Conservation (phyloP, 2,329 filamentous ascomycete genomes). For the Xylaria sp. region DNA sequence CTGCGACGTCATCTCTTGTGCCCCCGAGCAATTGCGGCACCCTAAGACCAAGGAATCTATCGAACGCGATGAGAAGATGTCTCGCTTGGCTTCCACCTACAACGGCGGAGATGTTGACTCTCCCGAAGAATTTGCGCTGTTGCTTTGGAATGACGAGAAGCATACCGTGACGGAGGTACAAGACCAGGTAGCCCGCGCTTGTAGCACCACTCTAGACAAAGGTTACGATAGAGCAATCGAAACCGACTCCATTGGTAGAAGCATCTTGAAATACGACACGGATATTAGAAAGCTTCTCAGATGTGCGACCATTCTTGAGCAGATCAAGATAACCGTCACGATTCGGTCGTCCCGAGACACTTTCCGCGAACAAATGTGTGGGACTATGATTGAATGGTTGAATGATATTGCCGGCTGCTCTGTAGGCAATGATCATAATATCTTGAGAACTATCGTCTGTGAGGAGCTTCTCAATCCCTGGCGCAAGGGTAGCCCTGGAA, state of each 20-base stretch:
- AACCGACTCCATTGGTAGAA: constrained; percentile 88
- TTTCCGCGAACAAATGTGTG: constrained; percentile 98
- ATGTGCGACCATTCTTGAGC: constrained; percentile 88
- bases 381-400: constrained; percentile 97
- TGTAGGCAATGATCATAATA: constrained; percentile 80
- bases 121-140: constrained; percentile 80
- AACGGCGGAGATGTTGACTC: constrained; percentile 75
- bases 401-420: constrained; percentile 90
- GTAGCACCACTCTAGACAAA: constrained; percentile 75
- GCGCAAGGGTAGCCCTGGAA: constrained; percentile 85
- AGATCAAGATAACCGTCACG: constrained; percentile 95
- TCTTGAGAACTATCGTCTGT: constrained; percentile 85
- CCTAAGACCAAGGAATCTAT: constrained; percentile 87
- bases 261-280: constrained; percentile 79
- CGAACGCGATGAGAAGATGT: constrained; percentile 80
- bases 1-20: constrained; percentile 97
- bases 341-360: constrained; percentile 94
- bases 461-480: constrained; percentile 91
- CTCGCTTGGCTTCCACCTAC: constrained; percentile 79
- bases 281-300: constrained; percentile 78
- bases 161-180: constrained; percentile 93
- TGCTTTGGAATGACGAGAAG: constrained; percentile 99
- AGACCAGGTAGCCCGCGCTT: constrained; percentile 90
- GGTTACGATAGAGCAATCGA: constrained; percentile 83
- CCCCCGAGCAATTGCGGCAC: constrained; percentile 91